These are phyloP conservation scores for Wickerhamomyces mucosus DNA, from an alignment of 805 yeast species.

Conservation along the genomic window DNA sequence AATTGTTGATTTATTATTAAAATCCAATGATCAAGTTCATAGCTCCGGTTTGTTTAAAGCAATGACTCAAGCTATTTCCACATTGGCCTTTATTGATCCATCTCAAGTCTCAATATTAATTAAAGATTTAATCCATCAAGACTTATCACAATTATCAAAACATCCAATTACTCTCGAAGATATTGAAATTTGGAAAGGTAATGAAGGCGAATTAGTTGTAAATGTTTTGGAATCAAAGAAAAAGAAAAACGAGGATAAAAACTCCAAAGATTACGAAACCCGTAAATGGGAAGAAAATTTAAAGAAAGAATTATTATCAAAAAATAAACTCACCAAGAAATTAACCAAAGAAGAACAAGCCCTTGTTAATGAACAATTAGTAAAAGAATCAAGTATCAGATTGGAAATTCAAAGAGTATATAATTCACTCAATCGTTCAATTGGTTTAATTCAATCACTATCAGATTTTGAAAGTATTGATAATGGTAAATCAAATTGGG, in stretches of 20 bases:
- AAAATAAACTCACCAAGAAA: slow-evolving; percentile 40
- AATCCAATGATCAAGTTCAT: slow-evolving; percentile 11
- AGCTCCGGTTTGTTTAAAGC: slow-evolving; percentile 39
- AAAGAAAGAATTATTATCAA: slow-evolving; percentile 61
- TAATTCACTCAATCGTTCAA: slow-evolving; percentile 34
- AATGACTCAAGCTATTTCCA: slow-evolving; percentile 37
- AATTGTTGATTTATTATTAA: slow-evolving; percentile 13
- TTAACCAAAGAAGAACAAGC: slow-evolving; percentile 70
- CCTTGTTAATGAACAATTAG: slow-evolving; percentile 51
- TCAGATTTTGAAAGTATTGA: slow-evolving; percentile 40
- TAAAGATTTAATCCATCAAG: slow-evolving; percentile 30
- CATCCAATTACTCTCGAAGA: slow-evolving; percentile 36
- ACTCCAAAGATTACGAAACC: slow-evolving; percentile 77
- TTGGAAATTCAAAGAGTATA: slow-evolving; percentile 29
- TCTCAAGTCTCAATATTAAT: slow-evolving; percentile 43
- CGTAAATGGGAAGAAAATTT: slow-evolving; percentile 84
- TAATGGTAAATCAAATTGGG: slow-evolving; percentile 66
- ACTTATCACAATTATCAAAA: slow-evolving; percentile 23
- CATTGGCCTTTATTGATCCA: slow-evolving; percentile 52
- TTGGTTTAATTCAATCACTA: slow-evolving; percentile 46
- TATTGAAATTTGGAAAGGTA: slow-evolving; percentile 55
- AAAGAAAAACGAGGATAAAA: slow-evolving; percentile 44
- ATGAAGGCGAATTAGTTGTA: slow-evolving; percentile 61
- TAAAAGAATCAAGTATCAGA: slow-evolving; percentile 52
- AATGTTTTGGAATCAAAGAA: slow-evolving; percentile 45